Percentiles rank a stretch among this genome's conserved stretches.
Evolutionary conservation across 2,329 filamentous ascomycete genomes (phyloP).

Genomic region (Chrysosphaeria jannelii): DNA sequence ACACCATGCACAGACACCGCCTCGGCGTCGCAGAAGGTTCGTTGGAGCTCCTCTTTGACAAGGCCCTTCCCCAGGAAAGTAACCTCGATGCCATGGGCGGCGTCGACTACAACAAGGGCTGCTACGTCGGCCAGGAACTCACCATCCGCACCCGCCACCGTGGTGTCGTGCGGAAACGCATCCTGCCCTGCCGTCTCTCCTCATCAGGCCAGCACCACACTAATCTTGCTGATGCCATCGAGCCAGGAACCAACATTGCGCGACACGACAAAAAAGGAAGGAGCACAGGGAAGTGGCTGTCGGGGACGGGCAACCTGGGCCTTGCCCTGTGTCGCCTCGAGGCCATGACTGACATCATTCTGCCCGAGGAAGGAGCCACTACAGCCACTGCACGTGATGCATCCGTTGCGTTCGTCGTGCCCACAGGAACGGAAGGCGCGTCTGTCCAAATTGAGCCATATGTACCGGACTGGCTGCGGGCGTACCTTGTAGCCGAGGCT

Average conservation of each 20-base stretch:
- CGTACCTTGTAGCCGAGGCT: slow-evolving; percentile 9
- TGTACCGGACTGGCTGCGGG: slow-evolving; percentile 45
- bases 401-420: no score
- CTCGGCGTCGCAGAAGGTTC: slow-evolving; percentile 66
- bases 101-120: slow-evolving; percentile 85
- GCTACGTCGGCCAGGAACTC: slow-evolving; percentile 88
- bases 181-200: slow-evolving; percentile 57
- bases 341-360: slow-evolving; percentile 55
- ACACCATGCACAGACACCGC: slow-evolving; percentile 49
- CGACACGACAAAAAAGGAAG: slow-evolving; percentile 26
- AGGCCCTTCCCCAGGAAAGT: slow-evolving; percentile 56
- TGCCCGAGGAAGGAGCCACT: slow-evolving; percentile 33
- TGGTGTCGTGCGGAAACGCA: slow-evolving; percentile 71
- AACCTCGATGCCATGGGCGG: slow-evolving; percentile 69
- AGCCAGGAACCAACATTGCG: slow-evolving; percentile 17
- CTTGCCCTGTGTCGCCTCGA: slow-evolving; percentile 66
- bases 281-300: slow-evolving; percentile 53
- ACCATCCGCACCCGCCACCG: slow-evolving; percentile 88
- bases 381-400: slow-evolving; percentile 27
- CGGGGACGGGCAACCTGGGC: slow-evolving; percentile 51
- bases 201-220: slow-evolving; percentile 9
- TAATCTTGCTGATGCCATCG: slow-evolving; percentile 10
- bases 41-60: slow-evolving; percentile 38
- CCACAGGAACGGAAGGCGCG: slow-evolving; percentile 13
- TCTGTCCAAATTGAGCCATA: slow-evolving; percentile 42